Evolutionary conservation across 305 asterid species (phyloP).

Genomic region (Fraxinus angustifolia): DNA sequence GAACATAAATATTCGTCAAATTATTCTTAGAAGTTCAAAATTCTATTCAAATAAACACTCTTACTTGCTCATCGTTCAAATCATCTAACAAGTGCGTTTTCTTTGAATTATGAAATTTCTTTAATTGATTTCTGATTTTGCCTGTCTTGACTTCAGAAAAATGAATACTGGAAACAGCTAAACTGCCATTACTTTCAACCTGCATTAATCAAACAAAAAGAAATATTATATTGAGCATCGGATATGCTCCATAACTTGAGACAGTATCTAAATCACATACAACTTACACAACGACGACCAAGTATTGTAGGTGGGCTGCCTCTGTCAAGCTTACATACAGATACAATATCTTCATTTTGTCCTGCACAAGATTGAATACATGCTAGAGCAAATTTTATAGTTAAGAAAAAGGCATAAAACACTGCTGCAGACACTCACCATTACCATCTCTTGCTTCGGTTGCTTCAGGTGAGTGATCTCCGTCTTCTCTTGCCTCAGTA

Average conservation of each 20-base stretch:
- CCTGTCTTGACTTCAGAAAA: slow-evolving; percentile 38
- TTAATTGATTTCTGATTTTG: slow-evolving; percentile 37
- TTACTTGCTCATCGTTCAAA: slow-evolving; percentile 76
- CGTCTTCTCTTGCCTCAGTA: slow-evolving; percentile 29
- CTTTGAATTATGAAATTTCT: slow-evolving; percentile 46
- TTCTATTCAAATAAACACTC: slow-evolving; percentile 15
- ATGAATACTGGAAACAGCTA: slow-evolving; percentile 45
- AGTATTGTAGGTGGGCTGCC: slow-evolving; percentile 44
- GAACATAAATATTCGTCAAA: not conserved
- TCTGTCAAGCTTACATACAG: slow-evolving; percentile 30
- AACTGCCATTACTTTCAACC: slow-evolving; percentile 79
- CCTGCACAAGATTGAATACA: slow-evolving; percentile 43
- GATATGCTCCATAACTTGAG: slow-evolving; percentile 38
- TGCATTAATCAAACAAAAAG: slow-evolving; percentile 39
- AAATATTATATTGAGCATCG: slow-evolving; percentile 53
- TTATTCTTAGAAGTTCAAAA: not conserved
- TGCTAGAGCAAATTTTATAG: slow-evolving; percentile 14
- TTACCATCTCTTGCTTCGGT: slow-evolving; percentile 29
- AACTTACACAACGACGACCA: slow-evolving; percentile 99
- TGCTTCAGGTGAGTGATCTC: slow-evolving; percentile 29
- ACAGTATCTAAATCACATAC: slow-evolving; percentile 79
- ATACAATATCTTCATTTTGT: slow-evolving; percentile 33
- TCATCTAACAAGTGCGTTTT: slow-evolving; percentile 49
- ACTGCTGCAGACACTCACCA: slow-evolving; percentile 38
- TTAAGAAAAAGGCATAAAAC: slow-evolving; percentile 8